phyloP scores from a whole-genome alignment of 2,329 filamentous ascomycete genomes.

The Fusarium guadeloupense region DNA sequence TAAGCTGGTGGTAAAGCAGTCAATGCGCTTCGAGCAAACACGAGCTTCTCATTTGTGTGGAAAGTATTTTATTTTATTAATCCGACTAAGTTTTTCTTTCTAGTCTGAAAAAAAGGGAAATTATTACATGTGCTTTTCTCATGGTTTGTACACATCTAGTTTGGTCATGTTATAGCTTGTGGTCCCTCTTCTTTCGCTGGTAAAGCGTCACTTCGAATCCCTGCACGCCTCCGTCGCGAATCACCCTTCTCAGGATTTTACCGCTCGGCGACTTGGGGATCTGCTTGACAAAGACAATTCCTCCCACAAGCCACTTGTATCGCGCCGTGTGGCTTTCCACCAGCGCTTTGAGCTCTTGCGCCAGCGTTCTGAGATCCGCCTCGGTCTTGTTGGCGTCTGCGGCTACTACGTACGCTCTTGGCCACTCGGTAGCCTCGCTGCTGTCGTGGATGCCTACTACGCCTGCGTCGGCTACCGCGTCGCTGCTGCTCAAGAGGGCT shows the following conservation, averaged over 20 bases:
- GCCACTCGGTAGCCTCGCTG: slow-evolving; percentile 68
- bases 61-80: background rate
- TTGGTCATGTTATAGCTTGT: slow-evolving; percentile 23
- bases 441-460: slow-evolving; percentile 68
- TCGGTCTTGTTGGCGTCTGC: slow-evolving; percentile 40
- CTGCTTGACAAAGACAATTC: slow-evolving; percentile 72
- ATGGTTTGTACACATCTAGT: background rate
- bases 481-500: slow-evolving; percentile 49
- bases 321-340: slow-evolving; percentile 67
- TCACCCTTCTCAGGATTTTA: slow-evolving; percentile 57
- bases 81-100: background rate
- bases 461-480: slow-evolving; percentile 68
- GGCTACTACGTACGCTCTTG: slow-evolving; percentile 69
- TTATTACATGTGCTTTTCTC: background rate
- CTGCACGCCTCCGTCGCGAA: slow-evolving; percentile 53
- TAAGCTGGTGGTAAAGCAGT: slow-evolving; percentile 43
- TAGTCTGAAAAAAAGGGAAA: background rate
- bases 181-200: slow-evolving; percentile 39
- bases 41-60: slow-evolving; percentile 8
- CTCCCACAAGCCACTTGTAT: slow-evolving; percentile 75
- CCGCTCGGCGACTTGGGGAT: slow-evolving; percentile 76
- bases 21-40: slow-evolving; percentile 5
- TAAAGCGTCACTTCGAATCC: slow-evolving; percentile 44
- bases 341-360: slow-evolving; percentile 64
- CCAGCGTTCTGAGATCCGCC: slow-evolving; percentile 55